Conservation (phyloP, 345 rosid species). For the Cochlearia excelsa region DNA sequence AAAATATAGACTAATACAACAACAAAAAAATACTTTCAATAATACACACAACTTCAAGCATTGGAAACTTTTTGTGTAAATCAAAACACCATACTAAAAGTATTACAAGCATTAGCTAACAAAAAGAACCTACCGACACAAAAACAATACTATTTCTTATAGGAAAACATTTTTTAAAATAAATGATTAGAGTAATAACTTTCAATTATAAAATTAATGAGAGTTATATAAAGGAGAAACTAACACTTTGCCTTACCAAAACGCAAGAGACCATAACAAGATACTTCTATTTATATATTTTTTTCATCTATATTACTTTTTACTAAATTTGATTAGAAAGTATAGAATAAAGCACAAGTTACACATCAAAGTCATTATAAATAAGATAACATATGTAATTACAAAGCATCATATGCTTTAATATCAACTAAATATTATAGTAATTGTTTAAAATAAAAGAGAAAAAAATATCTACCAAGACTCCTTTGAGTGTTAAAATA, state of each 20-base stretch:
- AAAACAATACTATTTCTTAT: not conserved
- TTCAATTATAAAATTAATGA: slow-evolving; percentile 7
- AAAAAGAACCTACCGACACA: slow-evolving; percentile 15
- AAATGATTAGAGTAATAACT: slow-evolving; percentile 9
- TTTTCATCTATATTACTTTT: not conserved
- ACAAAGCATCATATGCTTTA: too few relatives aligned
- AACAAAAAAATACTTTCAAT: slow-evolving; percentile 2
- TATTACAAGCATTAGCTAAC: not conserved
- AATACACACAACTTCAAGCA: not conserved
- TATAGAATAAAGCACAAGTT: slow-evolving; percentile 21
- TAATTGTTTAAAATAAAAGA: too few relatives aligned
- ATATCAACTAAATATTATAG: too few relatives aligned
- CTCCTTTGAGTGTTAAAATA: too few relatives aligned
- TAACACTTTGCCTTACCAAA: slow-evolving; percentile 29
- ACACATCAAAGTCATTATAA: slow-evolving; percentile 18
- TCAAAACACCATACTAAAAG: not conserved
- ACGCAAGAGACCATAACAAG: slow-evolving; percentile 30
- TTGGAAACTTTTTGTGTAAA: slow-evolving; percentile 6
- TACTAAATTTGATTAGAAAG: slow-evolving; percentile 30
- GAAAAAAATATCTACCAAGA: too few relatives aligned
- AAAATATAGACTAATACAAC: not conserved
- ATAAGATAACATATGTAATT: not conserved
- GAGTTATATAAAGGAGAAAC: slow-evolving; percentile 11
- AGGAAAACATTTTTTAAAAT: not conserved
- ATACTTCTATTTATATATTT: not conserved